Evolutionary conservation across 1,284 basidiomycete species (phyloP).

Genomic region (Irpex sp.): DNA sequence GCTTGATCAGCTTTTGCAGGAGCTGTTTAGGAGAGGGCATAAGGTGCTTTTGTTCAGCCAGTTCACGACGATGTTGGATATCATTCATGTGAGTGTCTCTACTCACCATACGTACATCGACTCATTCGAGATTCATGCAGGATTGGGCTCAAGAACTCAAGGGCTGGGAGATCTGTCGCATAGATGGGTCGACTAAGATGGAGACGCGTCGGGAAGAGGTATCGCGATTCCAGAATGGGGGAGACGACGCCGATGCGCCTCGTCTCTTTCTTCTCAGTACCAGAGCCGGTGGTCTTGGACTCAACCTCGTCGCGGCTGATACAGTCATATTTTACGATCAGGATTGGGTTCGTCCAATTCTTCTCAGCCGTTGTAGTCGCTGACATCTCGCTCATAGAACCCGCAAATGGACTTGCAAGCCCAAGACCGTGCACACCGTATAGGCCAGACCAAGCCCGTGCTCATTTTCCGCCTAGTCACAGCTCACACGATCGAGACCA

Average conservation of each 20-base stretch:
- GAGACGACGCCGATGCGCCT: slow-evolving; percentile 59
- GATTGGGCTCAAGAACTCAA: slow-evolving; percentile 86
- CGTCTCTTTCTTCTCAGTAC: slow-evolving; percentile 89
- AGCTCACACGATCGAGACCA: slow-evolving; percentile 86
- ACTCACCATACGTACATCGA: background rate
- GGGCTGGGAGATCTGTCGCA: slow-evolving; percentile 78
- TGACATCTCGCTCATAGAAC: slow-evolving; percentile 54
- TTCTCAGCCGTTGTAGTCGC: too few species aligned
- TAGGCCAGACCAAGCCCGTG: slow-evolving; percentile 88
- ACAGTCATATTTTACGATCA: slow-evolving; percentile 95
- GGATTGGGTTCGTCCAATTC: too few species aligned
- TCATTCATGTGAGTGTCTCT: slow-evolving; percentile 66
- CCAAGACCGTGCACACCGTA: slow-evolving; percentile 92
- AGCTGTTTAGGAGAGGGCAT: slow-evolving; percentile 78
- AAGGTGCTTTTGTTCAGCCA: slow-evolving; percentile 94
- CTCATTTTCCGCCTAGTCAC: slow-evolving; percentile 86
- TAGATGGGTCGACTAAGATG: slow-evolving; percentile 82
- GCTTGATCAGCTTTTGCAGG: slow-evolving; percentile 82
- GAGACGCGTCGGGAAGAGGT: slow-evolving; percentile 82
- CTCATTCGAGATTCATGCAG: too few species aligned
- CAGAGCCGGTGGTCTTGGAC: slow-evolving; percentile 86
- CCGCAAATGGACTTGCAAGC: slow-evolving; percentile 97
- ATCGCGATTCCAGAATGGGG: slow-evolving; percentile 78
- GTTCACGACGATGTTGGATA: slow-evolving; percentile 94
- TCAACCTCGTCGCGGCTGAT: slow-evolving; percentile 92